Percentiles rank a stretch among this genome's conserved stretches.
Conservation (phyloP, 495 filamentous ascomycete genomes). For the Penicillium soppii region DNA sequence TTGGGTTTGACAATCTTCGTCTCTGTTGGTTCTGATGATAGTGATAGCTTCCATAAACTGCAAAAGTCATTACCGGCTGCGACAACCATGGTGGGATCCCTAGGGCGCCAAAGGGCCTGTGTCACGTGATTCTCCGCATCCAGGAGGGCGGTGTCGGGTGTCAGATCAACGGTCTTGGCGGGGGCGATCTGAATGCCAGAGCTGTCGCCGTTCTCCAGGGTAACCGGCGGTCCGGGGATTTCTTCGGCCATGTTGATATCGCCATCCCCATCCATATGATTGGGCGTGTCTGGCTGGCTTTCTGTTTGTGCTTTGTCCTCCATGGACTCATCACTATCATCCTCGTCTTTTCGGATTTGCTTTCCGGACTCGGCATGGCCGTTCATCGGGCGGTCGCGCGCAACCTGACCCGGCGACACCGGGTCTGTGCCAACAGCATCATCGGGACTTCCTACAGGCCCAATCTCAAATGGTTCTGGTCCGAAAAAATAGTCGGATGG, state of each 20-base stretch:
- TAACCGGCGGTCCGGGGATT: slow-evolving; percentile 57
- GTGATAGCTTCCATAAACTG: slow-evolving; percentile 71
- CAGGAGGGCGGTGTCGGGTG: slow-evolving; percentile 64
- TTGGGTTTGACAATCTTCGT: slow-evolving; percentile 41
- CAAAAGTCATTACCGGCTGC: slow-evolving; percentile 77
- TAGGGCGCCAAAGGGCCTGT: slow-evolving; percentile 73
- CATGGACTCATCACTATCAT: slow-evolving; percentile 59
- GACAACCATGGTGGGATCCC: slow-evolving; percentile 70
- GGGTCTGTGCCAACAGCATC: slow-evolving; percentile 29
- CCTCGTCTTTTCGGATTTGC: slow-evolving; percentile 49
- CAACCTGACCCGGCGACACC: slow-evolving; percentile 37
- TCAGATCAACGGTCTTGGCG: slow-evolving; percentile 62
- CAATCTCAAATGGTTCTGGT: slow-evolving; percentile 40
- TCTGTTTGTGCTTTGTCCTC: slow-evolving; percentile 39
- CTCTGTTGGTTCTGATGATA: slow-evolving; percentile 31
- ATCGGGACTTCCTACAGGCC: slow-evolving; percentile 28
- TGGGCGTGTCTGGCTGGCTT: slow-evolving; percentile 18
- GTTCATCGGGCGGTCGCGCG: slow-evolving; percentile 44
- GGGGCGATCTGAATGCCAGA: slow-evolving; percentile 63
- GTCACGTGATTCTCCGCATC: slow-evolving; percentile 64
- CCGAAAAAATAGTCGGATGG: slow-evolving; percentile 52
- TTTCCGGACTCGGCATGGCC: slow-evolving; percentile 39
- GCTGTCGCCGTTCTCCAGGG: slow-evolving; percentile 63
- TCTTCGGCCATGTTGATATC: slow-evolving; percentile 44
- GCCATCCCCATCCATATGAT: slow-evolving; percentile 39